These are phyloP conservation scores for Apium graveolens DNA, from an alignment of 129 eudicot species.

Conservation along the genomic window DNA sequence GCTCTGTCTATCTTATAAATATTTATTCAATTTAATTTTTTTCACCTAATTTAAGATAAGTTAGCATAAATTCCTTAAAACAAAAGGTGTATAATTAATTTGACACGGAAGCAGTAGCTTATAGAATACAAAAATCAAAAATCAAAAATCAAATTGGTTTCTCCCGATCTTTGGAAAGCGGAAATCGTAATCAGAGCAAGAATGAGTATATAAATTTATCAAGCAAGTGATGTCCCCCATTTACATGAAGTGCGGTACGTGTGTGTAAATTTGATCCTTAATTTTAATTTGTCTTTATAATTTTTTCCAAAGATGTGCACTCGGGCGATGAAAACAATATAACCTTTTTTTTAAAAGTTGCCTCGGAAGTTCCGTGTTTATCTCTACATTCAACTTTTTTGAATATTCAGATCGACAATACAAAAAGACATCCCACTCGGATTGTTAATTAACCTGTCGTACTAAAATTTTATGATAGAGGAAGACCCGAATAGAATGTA, in stretches of 20 bases:
- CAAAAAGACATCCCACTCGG: no score
- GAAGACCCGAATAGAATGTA: no score
- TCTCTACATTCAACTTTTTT: background rate
- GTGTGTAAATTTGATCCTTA: background rate
- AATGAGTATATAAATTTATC: background rate
- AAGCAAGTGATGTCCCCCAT: background rate
- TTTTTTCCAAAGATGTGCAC: background rate
- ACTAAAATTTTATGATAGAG: no score
- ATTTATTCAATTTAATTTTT: no score
- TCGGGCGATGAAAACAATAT: background rate
- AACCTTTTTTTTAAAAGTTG: no score
- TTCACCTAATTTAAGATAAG: no score
- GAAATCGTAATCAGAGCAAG: constrained; percentile 1
- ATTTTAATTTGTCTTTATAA: background rate
- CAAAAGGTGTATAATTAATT: no score
- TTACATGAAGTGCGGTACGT: background rate
- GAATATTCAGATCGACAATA: background rate
- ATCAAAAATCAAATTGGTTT: background rate
- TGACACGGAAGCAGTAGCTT: no score
- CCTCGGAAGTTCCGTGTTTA: background rate
- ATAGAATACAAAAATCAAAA: background rate
- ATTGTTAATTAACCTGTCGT: no score
- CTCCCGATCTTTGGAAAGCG: background rate
- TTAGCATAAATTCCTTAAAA: no score
- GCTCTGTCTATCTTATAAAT: no score